Evolutionary conservation across 83 land plant species (phyloP), one percentile per base, ranked within the genome.

Genomic region (Picea engelmannii): DNA sequence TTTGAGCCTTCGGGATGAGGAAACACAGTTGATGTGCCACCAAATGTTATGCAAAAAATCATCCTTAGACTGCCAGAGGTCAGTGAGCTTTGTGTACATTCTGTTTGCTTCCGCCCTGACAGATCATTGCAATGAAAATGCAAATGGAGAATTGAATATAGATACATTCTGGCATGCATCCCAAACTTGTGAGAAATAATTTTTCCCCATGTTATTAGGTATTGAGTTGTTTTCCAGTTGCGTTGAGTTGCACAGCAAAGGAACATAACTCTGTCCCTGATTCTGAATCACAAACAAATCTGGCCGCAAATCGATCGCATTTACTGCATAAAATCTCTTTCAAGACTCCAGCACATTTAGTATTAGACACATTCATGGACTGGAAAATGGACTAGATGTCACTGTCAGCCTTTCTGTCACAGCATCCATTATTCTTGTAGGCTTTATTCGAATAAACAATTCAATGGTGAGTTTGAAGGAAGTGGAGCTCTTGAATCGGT

Each of bases 1-100:
- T 94, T 91, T 0, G 98, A 92, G 3, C 94, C 95, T 86, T 97
- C 99, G 15, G 98, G 99, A 78, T 95, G 96, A n/a, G 92, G 86
- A 63, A 86, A 89, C 87, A 97, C 81, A 25, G 35, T 66, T 27
- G 85, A 74, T n/a, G 87, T 24, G 4, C 87, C 89, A 59, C 95
- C 94, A 74, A 91, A 84, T 21, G 85, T 83, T 20, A 60, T 65
- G 61, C 97, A 96, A 77, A 31, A 96, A 94, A 67, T 88, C 91
- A 31, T 49, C 42, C 82, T 88, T 47, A 9, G 93, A 86, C 49
- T 85, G 83, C 89, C 93, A 96, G 15, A 90, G 75, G 42, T 88
- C 84, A 63, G 81, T 78, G 24, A 89, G 70, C 66, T 82, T 89
- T 15, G 91, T 70, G 18, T 78, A 15, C 61, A 80, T 78, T 52